Evolutionary conservation across 1,284 basidiomycete species (phyloP).

Genomic region (Hymenochaete sp.): DNA sequence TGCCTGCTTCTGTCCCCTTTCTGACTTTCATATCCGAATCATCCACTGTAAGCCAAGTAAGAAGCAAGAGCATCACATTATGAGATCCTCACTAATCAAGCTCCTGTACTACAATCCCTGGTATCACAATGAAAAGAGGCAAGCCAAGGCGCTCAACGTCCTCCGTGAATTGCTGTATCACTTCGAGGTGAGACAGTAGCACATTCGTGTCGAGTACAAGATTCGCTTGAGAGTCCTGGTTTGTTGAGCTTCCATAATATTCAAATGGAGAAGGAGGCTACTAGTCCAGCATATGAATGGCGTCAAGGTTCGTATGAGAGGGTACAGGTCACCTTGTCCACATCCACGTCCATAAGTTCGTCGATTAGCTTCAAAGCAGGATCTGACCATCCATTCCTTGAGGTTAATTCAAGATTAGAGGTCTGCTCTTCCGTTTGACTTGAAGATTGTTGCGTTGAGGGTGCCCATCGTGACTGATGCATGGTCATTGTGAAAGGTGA

Average conservation of each 20-base stretch:
- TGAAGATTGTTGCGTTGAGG: constrained; percentile 2
- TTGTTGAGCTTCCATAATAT: background rate
- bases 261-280: background rate
- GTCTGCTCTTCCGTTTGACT: background rate
- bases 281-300: too few species aligned
- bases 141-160: constrained; percentile 44
- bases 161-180: constrained; percentile 52
- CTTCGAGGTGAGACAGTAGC: constrained; percentile 53
- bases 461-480: constrained; percentile 13
- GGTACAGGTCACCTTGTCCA: constrained; percentile 4
- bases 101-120: constrained; percentile 62
- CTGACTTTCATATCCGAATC: constrained; percentile 35
- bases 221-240: constrained; percentile 25
- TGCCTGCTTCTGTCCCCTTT: constrained; percentile 43
- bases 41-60: constrained; percentile 3
- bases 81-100: constrained; percentile 50
- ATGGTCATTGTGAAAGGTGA: background rate
- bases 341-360: constrained; percentile 15
- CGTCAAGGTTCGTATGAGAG: background rate
- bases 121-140: constrained; percentile 53
- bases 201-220: constrained; percentile 70
- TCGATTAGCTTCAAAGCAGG: constrained; percentile 16
- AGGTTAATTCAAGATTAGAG: background rate
- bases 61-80: constrained; percentile 2
- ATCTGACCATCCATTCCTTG: constrained; percentile 8